A percentile compares a stretch with the other conserved stretches of the same genome.
phyloP scores from a whole-genome alignment of 352 stramenopile genomes.

The Globisporangium megalacanthum region DNA sequence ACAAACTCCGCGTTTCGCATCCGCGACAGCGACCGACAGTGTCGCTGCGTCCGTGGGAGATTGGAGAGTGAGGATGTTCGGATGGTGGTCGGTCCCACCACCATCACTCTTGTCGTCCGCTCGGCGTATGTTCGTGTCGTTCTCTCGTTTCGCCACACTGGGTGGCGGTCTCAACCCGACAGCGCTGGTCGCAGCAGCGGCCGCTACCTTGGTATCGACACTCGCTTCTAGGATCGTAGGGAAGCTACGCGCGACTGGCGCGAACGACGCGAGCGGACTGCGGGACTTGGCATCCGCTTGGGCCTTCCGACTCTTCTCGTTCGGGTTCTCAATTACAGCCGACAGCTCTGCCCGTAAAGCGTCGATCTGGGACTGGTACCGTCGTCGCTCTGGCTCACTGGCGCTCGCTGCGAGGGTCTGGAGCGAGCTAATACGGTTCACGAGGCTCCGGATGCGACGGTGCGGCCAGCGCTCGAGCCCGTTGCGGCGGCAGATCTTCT shows the following conservation, averaged over 20 bases:
- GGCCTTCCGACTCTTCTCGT: conserved; percentile 80
- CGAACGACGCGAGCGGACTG: conserved; percentile 16
- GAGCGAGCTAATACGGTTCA: conserved; percentile 76
- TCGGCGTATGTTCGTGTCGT: no score
- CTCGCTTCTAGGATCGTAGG: not conserved
- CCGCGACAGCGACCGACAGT: not conserved
- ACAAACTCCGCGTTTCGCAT: not conserved
- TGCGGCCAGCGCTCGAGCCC: conserved; percentile 79
- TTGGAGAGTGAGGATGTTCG: no score
- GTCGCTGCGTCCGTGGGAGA: no score
- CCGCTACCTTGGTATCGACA: no score
- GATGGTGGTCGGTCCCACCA: no score
- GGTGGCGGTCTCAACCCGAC: no score
- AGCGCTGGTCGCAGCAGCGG: no score
- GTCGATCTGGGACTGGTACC: conserved; percentile 59
- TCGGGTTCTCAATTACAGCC: conserved; percentile 79
- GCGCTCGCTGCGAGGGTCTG: conserved; percentile 58
- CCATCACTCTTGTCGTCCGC: no score
- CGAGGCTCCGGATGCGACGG: conserved; percentile 70
- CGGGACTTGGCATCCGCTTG: conserved; percentile 47
- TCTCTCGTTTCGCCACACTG: no score
- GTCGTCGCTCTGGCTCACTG: conserved; percentile 42
- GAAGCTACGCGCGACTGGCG: conserved; percentile 2
- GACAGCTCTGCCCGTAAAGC: conserved; percentile 61
- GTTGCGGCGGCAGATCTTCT: conserved; percentile 84